Evolutionary conservation across 1,284 basidiomycete genomes (phyloP).

Genomic region (Mycena citricolor): DNA sequence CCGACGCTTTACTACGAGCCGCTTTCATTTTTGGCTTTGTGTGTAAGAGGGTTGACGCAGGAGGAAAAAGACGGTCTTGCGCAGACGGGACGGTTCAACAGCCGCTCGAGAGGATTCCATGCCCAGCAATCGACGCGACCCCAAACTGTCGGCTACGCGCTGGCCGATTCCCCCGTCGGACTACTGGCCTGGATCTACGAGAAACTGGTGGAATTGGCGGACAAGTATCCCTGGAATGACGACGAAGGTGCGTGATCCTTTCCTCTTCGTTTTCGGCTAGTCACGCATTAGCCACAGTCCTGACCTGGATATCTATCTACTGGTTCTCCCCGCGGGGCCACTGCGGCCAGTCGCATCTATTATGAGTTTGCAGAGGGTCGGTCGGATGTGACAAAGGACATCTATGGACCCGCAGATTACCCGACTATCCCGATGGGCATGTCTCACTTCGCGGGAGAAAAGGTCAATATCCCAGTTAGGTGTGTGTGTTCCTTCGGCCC

Average conservation of each 20-base stretch:
- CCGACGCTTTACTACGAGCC: neutral
- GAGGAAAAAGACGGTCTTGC: conserved; percentile 37
- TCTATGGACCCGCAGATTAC: conserved; percentile 1
- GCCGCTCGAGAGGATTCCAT: conserved; percentile 40
- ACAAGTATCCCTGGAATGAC: conserved; percentile 48
- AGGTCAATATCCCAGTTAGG: conserved; percentile 4
- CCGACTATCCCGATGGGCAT: conserved; percentile 45
- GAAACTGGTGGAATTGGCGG: conserved; percentile 49
- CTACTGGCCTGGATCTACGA: conserved; percentile 59
- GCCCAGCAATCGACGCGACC: conserved; percentile 47
- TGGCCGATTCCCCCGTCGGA: conserved; percentile 53
- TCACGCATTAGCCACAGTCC: conserved; percentile 29
- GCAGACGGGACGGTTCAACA: conserved; percentile 28
- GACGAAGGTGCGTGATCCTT: conserved; percentile 50
- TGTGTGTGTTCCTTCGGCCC: too few relatives aligned
- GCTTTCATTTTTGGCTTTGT: conserved; percentile 24
- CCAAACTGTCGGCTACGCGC: conserved; percentile 50
- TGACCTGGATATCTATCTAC: conserved; percentile 50
- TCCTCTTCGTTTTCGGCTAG: conserved; percentile 42
- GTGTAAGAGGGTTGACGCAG: conserved; percentile 19
- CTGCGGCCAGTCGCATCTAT: conserved; percentile 50
- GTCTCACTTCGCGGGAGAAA: conserved; percentile 39
- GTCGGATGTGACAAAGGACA: conserved; percentile 2
- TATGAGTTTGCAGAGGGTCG: conserved; percentile 32
- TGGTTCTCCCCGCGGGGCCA: conserved; percentile 51